A percentile compares a stretch with the other conserved stretches of the same genome.
Conservation (phyloP, 345 rosid species). For the Eucalyptus caleyi region DNA sequence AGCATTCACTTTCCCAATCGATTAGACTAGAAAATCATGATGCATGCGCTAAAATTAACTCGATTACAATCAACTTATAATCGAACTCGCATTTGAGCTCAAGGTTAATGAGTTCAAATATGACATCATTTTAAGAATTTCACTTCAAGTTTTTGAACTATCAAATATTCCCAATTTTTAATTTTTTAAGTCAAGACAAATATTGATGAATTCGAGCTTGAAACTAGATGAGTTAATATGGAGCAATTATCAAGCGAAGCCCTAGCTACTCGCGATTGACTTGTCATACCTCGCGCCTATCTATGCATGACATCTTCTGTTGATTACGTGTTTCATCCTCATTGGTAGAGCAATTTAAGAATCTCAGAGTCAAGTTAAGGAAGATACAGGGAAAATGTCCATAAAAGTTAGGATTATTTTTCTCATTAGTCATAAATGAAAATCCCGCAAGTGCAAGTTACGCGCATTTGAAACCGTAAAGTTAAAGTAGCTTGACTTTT, state of each 20-base stretch:
- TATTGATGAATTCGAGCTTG: neutral
- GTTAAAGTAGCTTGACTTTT: neutral
- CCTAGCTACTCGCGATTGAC: neutral
- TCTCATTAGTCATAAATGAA: no score
- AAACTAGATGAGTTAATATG: neutral
- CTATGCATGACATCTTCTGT: neutral
- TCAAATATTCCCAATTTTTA: neutral
- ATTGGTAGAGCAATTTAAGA: neutral
- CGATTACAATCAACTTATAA: neutral
- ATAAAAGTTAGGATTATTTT: neutral
- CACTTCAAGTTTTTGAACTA: neutral
- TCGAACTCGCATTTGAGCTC: rapidly evolving
- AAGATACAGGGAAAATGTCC: neutral
- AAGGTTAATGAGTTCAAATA: neutral
- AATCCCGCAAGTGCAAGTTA: no score
- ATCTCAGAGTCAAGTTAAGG: neutral
- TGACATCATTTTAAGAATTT: neutral
- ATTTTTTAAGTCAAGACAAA: neutral
- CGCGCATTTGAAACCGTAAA: neutral
- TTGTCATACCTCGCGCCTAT: neutral
- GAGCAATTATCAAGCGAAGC: neutral
- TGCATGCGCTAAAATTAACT: neutral
- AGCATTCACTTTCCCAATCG: neutral
- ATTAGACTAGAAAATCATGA: neutral
- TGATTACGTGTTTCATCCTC: neutral